Base-by-base conservation (phyloP, 2,329 filamentous ascomycete genomes). In the Atkinsonella hypoxylon region DNA sequence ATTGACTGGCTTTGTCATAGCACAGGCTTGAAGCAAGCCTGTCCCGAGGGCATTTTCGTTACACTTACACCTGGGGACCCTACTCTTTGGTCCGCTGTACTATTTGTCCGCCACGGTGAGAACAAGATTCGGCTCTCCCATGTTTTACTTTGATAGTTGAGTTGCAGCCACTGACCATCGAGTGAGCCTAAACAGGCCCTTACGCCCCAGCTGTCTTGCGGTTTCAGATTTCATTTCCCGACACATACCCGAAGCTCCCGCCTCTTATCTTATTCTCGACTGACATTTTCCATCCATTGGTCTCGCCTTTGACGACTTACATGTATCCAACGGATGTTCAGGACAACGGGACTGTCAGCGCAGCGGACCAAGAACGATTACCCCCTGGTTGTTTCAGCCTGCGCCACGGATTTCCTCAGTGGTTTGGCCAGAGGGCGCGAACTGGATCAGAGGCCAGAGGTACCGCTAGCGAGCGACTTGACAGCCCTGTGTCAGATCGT, bases 251-350 rank as follows among this genome's bases (percentile, higher is more conserved):
- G 12, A 70, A 76, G 48, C 70, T 87, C 18, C 87, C 91, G 47
- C 93, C 93, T 10, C 74, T 90, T 17, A 81, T 98, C 57, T 91
- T 85, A 50, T 95, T 98, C 67, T 79, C 82, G 44, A 94, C 88
- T 58, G 91, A 97, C 64, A 85, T 97, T 58, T 98, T 97, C 66
- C 91, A 98, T 65, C 91, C 91, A 17, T 76, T 98, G 41, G 83
- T 97, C 57, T 89, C 90, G 8, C 90, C 93, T 38, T 76, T 94
- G 54, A 95, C 89, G n/a, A 95, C 89, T 3, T 94, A 95, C 68
- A 93, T 88, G 63, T 94, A 95, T 71, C 86, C 88, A 41, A 89
- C 87, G 54, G 83, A 85, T 51, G 81, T 85, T 36, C 80, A 86
- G 54, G 83, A 82, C 54, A 78, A 79, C 51, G 87, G 87, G 45